Percentiles rank a stretch among this genome's conserved stretches.
Evolutionary conservation across 208 protist species (phyloP).

Genomic region (Tritrichomonas foetus): DNA sequence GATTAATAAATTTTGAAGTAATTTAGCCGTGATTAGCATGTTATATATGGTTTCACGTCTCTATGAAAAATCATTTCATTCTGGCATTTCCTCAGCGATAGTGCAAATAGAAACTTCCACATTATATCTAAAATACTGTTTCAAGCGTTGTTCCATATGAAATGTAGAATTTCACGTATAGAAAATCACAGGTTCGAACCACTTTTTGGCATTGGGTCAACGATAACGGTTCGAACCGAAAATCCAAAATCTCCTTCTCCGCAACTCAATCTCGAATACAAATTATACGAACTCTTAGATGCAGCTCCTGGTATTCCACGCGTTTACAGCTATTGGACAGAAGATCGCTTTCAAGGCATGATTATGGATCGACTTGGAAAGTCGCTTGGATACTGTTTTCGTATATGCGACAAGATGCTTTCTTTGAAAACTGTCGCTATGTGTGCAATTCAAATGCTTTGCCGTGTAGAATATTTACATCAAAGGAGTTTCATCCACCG

Average conservation of each 20-base stretch:
- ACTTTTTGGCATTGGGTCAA: no score
- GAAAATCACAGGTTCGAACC: no score
- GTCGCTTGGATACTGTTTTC: constrained; percentile 92
- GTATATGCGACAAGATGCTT: constrained; percentile 64
- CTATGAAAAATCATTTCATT: no score
- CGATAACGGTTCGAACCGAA: constrained; percentile 75
- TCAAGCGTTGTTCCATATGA: no score
- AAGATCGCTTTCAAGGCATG: constrained; percentile 94
- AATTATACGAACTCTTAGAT: constrained; percentile 71
- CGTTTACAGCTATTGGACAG: constrained; percentile 82
- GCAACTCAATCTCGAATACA: constrained; percentile 93
- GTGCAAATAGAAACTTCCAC: no score
- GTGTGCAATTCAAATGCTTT: constrained; percentile 40
- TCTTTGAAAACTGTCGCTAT: constrained; percentile 16
- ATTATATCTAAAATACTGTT: no score
- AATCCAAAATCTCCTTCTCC: constrained; percentile 74
- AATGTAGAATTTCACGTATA: no score
- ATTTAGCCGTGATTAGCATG: no score
- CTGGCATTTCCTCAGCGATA: no score
- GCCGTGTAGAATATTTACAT: constrained; percentile 63
- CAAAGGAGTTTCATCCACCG: constrained; percentile 90
- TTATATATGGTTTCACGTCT: no score
- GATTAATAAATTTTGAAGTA: no score
- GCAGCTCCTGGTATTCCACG: constrained; percentile 79
- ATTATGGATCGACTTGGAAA: constrained; percentile 96